Conservation (phyloP, 768 basidiomycete genomes). For the Termitomyces sp. region DNA sequence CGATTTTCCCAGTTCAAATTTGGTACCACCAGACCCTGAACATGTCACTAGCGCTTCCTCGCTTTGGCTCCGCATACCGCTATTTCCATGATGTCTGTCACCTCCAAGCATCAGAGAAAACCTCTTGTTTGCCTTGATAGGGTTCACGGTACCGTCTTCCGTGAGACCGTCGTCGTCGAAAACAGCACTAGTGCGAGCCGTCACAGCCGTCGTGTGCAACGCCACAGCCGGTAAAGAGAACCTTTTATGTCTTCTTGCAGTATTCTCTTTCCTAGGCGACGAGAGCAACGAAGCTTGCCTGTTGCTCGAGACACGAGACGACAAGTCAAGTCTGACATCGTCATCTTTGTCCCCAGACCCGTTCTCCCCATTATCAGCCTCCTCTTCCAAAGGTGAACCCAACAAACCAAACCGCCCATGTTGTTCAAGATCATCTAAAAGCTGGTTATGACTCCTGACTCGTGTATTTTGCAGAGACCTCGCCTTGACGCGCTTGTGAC, state of each 20-base stretch:
- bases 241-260: constrained; percentile 55
- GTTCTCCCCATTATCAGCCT: constrained; percentile 3
- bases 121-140: constrained; percentile 31
- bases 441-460: constrained; percentile 63
- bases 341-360: not conserved
- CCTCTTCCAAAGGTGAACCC: constrained; percentile 12
- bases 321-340: not conserved
- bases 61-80: constrained; percentile 3
- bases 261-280: constrained; percentile 49
- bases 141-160: constrained; percentile 18
- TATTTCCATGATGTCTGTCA: constrained; percentile 11
- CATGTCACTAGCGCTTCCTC: constrained; percentile 29
- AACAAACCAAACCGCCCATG: constrained; percentile 12
- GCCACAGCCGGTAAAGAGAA: constrained; percentile 79
- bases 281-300: constrained; percentile 20
- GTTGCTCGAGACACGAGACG: constrained; percentile 3
- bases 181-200: constrained; percentile 42
- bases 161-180: constrained; percentile 13
- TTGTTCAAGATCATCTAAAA: constrained; percentile 58
- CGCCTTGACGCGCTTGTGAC: constrained; percentile 24
- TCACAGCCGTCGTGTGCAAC: constrained; percentile 68
- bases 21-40: constrained; percentile 10
- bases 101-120: constrained; percentile 60
- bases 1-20: constrained; percentile 33
- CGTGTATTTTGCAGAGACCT: constrained; percentile 33